Conservation (phyloP, 2,329 filamentous ascomycete species). For the Botryotinia narcissicola region DNA sequence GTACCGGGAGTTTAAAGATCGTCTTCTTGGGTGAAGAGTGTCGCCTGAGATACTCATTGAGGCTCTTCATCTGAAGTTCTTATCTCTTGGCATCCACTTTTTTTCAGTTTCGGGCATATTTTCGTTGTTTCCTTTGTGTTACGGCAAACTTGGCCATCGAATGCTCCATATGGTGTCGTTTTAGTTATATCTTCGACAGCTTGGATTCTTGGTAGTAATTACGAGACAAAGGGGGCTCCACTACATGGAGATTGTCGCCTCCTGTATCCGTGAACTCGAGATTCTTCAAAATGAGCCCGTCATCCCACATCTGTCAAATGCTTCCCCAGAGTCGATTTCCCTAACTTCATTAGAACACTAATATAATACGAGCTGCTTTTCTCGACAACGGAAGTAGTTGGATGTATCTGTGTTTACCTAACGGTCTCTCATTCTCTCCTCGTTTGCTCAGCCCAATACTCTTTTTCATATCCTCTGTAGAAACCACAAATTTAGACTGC, state of each 20-base stretch:
- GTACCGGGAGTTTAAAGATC: slow-evolving; percentile 13
- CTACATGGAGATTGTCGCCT: slow-evolving; percentile 5
- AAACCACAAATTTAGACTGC: slow-evolving; percentile 11
- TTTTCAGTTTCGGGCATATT: slow-evolving; percentile 16
- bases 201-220: slow-evolving; percentile 17
- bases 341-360: slow-evolving; percentile 10
- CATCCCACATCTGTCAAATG: slow-evolving; percentile 8
- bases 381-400: slow-evolving; percentile 3
- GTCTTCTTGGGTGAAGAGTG: not conserved
- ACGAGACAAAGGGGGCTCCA: slow-evolving; percentile 16
- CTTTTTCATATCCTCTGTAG: not conserved
- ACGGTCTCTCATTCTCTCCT: slow-evolving; percentile 2
- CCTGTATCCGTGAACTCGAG: not conserved
- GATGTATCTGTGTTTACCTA: slow-evolving; percentile 2
- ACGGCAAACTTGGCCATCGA: slow-evolving; percentile 16
- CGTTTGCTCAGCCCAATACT: not conserved
- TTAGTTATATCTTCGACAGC: slow-evolving; percentile 7
- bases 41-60: slow-evolving; percentile 6
- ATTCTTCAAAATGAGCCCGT: slow-evolving; percentile 18
- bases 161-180: slow-evolving; percentile 12
- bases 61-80: not conserved
- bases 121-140: slow-evolving; percentile 21
- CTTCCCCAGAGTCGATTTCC: slow-evolving; percentile 12
- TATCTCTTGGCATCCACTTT: slow-evolving; percentile 6
- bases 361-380: slow-evolving; percentile 8